These are phyloP conservation scores for Neocucurbitaria cava DNA, from an alignment of 2,329 filamentous ascomycete species.

Conservation along the genomic window DNA sequence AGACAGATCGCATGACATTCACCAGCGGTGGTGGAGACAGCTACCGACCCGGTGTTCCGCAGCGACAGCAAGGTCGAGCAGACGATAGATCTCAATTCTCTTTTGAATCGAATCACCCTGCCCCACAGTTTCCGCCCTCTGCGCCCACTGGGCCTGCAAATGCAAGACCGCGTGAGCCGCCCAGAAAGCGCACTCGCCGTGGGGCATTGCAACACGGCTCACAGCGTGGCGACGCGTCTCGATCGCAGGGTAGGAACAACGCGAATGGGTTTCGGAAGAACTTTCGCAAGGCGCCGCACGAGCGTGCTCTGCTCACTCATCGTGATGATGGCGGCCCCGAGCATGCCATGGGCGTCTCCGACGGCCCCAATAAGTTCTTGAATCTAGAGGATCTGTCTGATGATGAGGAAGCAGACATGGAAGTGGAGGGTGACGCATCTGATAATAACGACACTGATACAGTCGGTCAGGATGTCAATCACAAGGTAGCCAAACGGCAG, in stretches of 20 bases:
- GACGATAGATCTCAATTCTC: conserved; percentile 40
- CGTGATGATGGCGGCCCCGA: conserved; percentile 53
- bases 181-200: conserved; percentile 26
- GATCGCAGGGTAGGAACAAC: conserved; percentile 23
- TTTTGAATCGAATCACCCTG: conserved; percentile 38
- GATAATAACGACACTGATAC: background rate
- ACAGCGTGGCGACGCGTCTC: conserved; percentile 8
- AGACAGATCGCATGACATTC: conserved; percentile 41
- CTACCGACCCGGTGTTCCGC: conserved; percentile 32
- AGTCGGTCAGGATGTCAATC: conserved; percentile 19
- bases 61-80: conserved; percentile 17
- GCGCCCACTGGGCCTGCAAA: conserved; percentile 33
- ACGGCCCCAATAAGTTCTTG: conserved; percentile 51
- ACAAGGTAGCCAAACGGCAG: conserved; percentile 33
- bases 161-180: conserved; percentile 9
- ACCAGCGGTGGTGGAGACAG: conserved; percentile 32
- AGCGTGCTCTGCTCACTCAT: conserved; percentile 54
- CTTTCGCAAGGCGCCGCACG: conserved; percentile 47
- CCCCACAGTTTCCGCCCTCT: conserved; percentile 39
- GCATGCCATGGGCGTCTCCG: conserved; percentile 53
- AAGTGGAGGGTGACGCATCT: conserved; percentile 24
- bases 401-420: conserved; percentile 45
- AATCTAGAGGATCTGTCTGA: conserved; percentile 50
- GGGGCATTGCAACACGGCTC: conserved; percentile 22
- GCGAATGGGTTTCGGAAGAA: conserved; percentile 21